phyloP scores from a whole-genome alignment of 2,329 filamentous ascomycete species.

The Fusarium lateritium region DNA sequence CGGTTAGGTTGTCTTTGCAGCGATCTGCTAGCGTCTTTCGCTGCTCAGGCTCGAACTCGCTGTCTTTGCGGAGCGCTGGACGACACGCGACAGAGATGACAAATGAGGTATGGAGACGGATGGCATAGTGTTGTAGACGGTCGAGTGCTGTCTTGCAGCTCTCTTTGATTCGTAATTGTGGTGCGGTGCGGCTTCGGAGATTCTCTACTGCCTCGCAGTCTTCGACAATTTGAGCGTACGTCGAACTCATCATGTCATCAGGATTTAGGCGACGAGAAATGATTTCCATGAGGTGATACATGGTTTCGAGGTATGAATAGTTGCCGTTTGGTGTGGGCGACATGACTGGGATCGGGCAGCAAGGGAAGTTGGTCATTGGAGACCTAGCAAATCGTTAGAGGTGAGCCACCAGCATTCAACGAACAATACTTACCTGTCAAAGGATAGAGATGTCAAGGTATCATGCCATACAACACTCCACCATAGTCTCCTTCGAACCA shows the following conservation, averaged over 20 bases:
- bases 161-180: slow-evolving; percentile 71
- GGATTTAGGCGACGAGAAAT: slow-evolving; percentile 72
- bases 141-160: slow-evolving; percentile 75
- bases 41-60: slow-evolving; percentile 65
- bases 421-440: slow-evolving; percentile 66
- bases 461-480: slow-evolving; percentile 79
- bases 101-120: slow-evolving; percentile 76
- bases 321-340: slow-evolving; percentile 61
- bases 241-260: slow-evolving; percentile 64
- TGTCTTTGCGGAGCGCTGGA: slow-evolving; percentile 71
- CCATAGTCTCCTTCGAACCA: slow-evolving; percentile 70
- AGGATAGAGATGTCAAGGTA: slow-evolving; percentile 75
- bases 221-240: slow-evolving; percentile 69
- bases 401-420: neutral
- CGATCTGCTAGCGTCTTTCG: slow-evolving; percentile 69
- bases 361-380: slow-evolving; percentile 73
- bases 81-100: slow-evolving; percentile 76
- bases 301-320: slow-evolving; percentile 73
- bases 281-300: slow-evolving; percentile 75
- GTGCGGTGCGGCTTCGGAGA: slow-evolving; percentile 64
- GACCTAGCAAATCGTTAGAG: slow-evolving; percentile 56
- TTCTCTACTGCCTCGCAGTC: slow-evolving; percentile 70
- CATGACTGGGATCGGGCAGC: slow-evolving; percentile 67
- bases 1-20: slow-evolving; percentile 74
- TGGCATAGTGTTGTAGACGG: slow-evolving; percentile 74